phyloP scores from a whole-genome alignment of 805 yeast genomes.

The Hagleromyces aurorensis region DNA sequence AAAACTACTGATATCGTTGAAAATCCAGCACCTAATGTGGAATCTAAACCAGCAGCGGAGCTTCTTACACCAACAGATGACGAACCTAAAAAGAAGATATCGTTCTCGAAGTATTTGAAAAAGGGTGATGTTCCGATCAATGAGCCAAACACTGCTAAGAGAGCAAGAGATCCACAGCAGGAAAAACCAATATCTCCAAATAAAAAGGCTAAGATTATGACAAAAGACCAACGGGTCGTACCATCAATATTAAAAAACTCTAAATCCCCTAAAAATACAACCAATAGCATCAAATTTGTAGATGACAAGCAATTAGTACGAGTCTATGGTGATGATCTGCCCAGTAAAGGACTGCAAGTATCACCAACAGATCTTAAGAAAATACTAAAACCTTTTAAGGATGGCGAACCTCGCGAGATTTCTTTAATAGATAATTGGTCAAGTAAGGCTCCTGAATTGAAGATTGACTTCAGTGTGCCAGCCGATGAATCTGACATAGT shows the following conservation, averaged over 20 bases:
- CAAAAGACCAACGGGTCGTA: slow-evolving; percentile 2
- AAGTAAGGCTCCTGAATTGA: slow-evolving; percentile 16
- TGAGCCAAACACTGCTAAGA: slow-evolving; percentile 15
- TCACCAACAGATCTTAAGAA: slow-evolving; percentile 26
- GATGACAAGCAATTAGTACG: slow-evolving; percentile 23
- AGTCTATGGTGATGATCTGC: slow-evolving; percentile 30
- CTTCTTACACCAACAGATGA: slow-evolving; percentile 9
- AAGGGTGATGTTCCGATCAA: slow-evolving; percentile 20
- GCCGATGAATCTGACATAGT: slow-evolving; percentile 24
- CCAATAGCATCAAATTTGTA: slow-evolving; percentile 19
- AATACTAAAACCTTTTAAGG: slow-evolving; percentile 28
- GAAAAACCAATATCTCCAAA: slow-evolving; percentile 4
- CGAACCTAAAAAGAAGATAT: slow-evolving; percentile 28
- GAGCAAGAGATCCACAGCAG: not conserved
- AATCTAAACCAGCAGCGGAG: slow-evolving; percentile 1
- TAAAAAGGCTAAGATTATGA: slow-evolving; percentile 4
- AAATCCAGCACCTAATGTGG: not conserved
- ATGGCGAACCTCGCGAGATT: slow-evolving; percentile 30
- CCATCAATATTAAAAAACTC: slow-evolving; percentile 21
- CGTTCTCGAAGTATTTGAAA: slow-evolving; percentile 28
- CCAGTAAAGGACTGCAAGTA: slow-evolving; percentile 22
- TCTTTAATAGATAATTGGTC: slow-evolving; percentile 13
- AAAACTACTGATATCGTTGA: slow-evolving; percentile 5
- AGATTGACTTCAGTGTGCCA: slow-evolving; percentile 9
- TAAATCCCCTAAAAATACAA: slow-evolving; percentile 6